These are phyloP conservation scores for Suhomyces kilbournensis DNA, from an alignment of 805 yeast genomes.

Conservation along the genomic window DNA sequence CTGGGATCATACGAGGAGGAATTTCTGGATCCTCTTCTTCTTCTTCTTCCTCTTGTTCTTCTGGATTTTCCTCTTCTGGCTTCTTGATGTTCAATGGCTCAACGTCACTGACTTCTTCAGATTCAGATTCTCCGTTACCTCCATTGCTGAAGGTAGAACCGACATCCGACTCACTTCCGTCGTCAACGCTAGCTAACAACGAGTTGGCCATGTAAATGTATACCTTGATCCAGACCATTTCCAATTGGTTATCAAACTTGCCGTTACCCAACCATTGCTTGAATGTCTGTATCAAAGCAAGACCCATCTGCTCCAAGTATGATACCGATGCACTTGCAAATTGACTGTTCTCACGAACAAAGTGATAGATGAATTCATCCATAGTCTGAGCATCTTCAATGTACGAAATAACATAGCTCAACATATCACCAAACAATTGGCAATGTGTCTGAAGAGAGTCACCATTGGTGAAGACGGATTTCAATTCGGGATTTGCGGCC, in stretches of 20 bases:
- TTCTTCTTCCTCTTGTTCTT: neutral
- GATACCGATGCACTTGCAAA: constrained; percentile 21
- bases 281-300: constrained; percentile 35
- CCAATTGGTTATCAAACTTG: constrained; percentile 28
- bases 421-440: constrained; percentile 34
- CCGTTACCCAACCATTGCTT: constrained; percentile 33
- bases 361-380: constrained; percentile 32
- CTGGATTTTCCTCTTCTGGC: constrained; percentile 3
- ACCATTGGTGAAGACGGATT: constrained; percentile 22
- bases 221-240: constrained; percentile 38
- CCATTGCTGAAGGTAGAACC: constrained; percentile 19
- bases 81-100: constrained; percentile 26
- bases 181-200: constrained; percentile 26
- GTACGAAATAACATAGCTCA: constrained; percentile 30
- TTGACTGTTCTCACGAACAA: constrained; percentile 28
- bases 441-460: constrained; percentile 27
- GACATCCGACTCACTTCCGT: constrained; percentile 17
- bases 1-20: constrained; percentile 7
- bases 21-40: constrained; percentile 7
- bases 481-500: constrained; percentile 27
- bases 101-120: constrained; percentile 16
- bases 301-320: constrained; percentile 44
- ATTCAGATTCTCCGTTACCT: neutral
- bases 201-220: constrained; percentile 40
- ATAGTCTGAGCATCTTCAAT: constrained; percentile 25